Evolutionary conservation across 1,139 yeast species (phyloP).

Genomic region (Candida tropicalis): DNA sequence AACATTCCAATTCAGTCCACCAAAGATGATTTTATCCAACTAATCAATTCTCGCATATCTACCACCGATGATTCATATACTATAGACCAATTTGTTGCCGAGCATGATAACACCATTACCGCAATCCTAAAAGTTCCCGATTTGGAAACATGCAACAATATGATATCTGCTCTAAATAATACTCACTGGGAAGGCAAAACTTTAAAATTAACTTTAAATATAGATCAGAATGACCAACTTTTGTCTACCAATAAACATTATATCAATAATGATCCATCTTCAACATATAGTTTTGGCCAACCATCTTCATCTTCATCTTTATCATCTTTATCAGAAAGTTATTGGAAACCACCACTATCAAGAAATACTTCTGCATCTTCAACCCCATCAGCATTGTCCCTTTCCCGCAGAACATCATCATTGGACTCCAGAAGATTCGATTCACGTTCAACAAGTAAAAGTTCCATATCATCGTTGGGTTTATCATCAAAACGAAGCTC

Average conservation of each 20-base stretch:
- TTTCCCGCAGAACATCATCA: constrained; percentile 1
- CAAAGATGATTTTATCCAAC: background rate
- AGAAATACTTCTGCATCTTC: background rate
- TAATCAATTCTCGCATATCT: background rate
- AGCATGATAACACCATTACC: background rate
- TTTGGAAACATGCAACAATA: constrained; percentile 3
- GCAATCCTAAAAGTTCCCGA: constrained; percentile 3
- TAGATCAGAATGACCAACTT: background rate
- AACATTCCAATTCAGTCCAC: background rate
- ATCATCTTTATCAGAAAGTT: background rate
- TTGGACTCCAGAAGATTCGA: constrained; percentile 11
- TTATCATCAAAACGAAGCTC: constrained; percentile 12
- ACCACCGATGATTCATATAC: background rate
- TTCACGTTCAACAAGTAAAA: constrained; percentile 14
- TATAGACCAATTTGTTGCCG: background rate
- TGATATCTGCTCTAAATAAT: constrained; percentile 1
- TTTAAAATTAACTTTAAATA: background rate
- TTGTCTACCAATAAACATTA: background rate
- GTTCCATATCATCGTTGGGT: constrained; percentile 11
- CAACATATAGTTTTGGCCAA: background rate
- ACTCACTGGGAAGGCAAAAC: constrained; percentile 1
- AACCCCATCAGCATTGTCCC: background rate
- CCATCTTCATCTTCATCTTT: background rate
- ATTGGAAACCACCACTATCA: constrained; percentile 1
- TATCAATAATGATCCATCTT: background rate